Percentiles rank a stretch among this genome's conserved stretches.
phyloP scores from a whole-genome alignment of 257 asterid genomes.

The Jaltomata sinuosa region DNA sequence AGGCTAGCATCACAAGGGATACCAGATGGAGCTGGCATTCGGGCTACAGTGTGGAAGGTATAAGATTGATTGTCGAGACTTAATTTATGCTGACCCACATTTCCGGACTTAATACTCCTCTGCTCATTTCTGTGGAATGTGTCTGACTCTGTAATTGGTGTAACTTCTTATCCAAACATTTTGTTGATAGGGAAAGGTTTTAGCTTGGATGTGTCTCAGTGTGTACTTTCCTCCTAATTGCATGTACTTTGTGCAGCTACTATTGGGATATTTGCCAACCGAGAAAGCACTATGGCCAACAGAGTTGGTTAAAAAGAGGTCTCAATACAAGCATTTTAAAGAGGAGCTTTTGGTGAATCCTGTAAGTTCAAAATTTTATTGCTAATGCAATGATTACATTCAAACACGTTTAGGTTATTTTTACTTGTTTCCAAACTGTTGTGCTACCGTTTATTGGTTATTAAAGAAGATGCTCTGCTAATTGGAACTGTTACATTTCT shows the following conservation, averaged over 20 bases:
- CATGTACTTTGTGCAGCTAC: conserved; percentile 41
- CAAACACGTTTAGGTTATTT: neutral
- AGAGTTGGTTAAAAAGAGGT: conserved; percentile 74
- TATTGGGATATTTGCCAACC: conserved; percentile 76
- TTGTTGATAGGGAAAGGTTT: neutral
- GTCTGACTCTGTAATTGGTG: neutral
- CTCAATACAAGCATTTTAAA: conserved; percentile 75
- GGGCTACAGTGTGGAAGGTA: conserved; percentile 94
- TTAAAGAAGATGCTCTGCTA: neutral
- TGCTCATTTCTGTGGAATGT: neutral
- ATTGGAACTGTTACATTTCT: neutral
- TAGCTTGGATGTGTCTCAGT: neutral
- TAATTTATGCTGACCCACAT: neutral
- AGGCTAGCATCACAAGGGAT: conserved; percentile 77
- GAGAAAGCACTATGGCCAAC: conserved; percentile 80
- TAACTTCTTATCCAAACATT: neutral
- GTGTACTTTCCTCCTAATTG: neutral
- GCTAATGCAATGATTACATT: neutral
- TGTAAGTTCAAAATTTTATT: conserved; percentile 41
- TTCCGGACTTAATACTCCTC: neutral
- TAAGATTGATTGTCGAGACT: neutral
- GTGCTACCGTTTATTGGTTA: neutral
- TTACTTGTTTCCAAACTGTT: neutral
- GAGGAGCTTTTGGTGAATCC: conserved; percentile 95
- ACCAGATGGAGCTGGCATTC: conserved; percentile 89